Conservation (phyloP, 2,329 filamentous ascomycete genomes). For the Plectosphaerella cucumerina region DNA sequence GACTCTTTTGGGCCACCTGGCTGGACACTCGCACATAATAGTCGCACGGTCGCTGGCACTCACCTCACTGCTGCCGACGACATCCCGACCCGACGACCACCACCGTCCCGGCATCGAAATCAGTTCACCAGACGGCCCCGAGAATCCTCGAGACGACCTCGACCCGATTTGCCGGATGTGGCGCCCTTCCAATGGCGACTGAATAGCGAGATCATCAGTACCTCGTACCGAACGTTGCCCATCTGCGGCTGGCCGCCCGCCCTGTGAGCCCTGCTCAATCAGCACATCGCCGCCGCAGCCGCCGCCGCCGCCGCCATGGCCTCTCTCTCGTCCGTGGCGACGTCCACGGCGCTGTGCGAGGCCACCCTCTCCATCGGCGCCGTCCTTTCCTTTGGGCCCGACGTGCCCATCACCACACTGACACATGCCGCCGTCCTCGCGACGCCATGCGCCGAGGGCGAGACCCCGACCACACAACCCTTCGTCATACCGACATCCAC, state of each 20-base stretch:
- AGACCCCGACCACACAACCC: conserved; percentile 25
- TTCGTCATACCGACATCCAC: conserved; percentile 25
- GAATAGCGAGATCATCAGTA: conserved; percentile 15
- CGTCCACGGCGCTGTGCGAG: conserved; percentile 27
- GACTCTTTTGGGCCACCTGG: too few relatives aligned
- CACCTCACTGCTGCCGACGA: neutral
- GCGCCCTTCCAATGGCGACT: conserved; percentile 27
- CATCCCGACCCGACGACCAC: neutral
- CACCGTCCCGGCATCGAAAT: neutral
- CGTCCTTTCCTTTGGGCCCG: conserved; percentile 45
- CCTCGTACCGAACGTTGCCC: conserved; percentile 11
- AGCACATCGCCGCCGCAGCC: conserved; percentile 16
- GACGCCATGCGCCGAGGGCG: conserved; percentile 39
- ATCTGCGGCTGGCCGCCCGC: conserved; percentile 20
- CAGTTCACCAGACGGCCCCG: conserved; percentile 2
- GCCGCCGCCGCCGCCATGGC: conserved; percentile 27
- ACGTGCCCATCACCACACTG: conserved; percentile 51
- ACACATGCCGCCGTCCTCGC: conserved; percentile 56
- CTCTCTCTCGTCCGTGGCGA: conserved; percentile 15
- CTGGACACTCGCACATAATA: too few relatives aligned
- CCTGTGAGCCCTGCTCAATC: conserved; percentile 15
- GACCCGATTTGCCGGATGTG: conserved; percentile 1
- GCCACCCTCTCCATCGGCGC: conserved; percentile 38
- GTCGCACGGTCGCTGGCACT: too few relatives aligned
- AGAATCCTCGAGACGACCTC: conserved; percentile 3